Conservation (phyloP, 2,329 filamentous ascomycete genomes). For the Cladosporium cucumerinum region DNA sequence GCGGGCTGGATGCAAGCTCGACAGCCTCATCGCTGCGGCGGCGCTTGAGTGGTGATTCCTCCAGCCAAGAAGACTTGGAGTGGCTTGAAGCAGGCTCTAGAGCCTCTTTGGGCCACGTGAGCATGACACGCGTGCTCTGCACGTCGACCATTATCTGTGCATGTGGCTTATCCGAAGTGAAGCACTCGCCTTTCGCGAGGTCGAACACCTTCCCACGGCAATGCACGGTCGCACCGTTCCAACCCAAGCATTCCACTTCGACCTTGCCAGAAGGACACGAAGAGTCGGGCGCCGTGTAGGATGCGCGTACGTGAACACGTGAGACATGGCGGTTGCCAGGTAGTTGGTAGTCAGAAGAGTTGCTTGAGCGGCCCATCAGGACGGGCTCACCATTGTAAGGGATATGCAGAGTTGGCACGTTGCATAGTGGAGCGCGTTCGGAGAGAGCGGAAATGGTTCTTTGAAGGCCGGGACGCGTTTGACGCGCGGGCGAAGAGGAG, state of each 20-base stretch:
- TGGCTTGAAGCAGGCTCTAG: conserved; percentile 49
- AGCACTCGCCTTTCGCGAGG: conserved; percentile 80
- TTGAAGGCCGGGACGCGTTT: conserved; percentile 50
- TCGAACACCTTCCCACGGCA: conserved; percentile 86
- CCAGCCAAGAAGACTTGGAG: conserved; percentile 61
- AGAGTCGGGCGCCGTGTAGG: conserved; percentile 68
- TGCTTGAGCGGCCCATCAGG: conserved; percentile 88
- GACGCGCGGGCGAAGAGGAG: conserved; percentile 65
- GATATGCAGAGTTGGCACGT: conserved; percentile 78
- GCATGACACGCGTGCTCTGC: conserved; percentile 82
- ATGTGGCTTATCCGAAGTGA: conserved; percentile 82
- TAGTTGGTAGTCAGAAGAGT: conserved; percentile 91
- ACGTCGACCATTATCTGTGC: conserved; percentile 94
- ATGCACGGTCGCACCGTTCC: conserved; percentile 93
- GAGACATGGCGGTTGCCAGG: conserved; percentile 90
- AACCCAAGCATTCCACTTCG: conserved; percentile 86
- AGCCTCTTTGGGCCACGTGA: conserved; percentile 74
- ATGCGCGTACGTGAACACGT: conserved; percentile 85
- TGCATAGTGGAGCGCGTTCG: conserved; percentile 78
- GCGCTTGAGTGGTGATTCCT: conserved; percentile 59
- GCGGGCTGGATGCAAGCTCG: conserved; percentile 58
- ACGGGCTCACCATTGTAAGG: conserved; percentile 76
- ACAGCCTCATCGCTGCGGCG: conserved; percentile 37
- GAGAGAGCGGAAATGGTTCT: conserved; percentile 64
- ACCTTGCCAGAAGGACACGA: conserved; percentile 71